phyloP scores from a whole-genome alignment of 176 grass and related monocot species.

The Eleusine indica region DNA sequence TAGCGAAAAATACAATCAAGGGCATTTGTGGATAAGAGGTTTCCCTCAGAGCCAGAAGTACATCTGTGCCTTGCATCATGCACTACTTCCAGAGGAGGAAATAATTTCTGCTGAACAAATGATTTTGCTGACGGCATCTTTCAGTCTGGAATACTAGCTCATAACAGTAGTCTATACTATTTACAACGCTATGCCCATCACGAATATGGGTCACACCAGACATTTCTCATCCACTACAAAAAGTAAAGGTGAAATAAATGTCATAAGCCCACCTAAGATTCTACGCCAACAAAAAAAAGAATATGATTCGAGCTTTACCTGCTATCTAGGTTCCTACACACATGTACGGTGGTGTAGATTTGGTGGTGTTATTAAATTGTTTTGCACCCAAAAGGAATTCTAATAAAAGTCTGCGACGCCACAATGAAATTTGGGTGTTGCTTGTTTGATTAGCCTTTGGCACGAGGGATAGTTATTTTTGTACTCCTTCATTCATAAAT shows the following conservation, averaged over 20 bases:
- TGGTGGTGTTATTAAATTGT: not conserved
- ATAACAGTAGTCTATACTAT: not conserved
- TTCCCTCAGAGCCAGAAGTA: not conserved
- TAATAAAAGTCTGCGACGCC: not conserved
- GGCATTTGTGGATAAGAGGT: not conserved
- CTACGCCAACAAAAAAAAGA: not conserved
- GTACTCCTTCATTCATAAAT: no score
- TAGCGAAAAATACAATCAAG: not conserved
- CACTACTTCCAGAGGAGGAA: not conserved
- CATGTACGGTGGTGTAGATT: conserved; percentile 18
- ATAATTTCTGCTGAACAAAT: not conserved
- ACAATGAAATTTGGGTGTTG: no score
- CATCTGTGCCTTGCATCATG: not conserved
- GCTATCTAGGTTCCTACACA: not conserved
- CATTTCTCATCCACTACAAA: not conserved
- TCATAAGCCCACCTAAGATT: not conserved
- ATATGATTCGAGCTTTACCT: conserved; percentile 28
- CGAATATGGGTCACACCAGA: not conserved
- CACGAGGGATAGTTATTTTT: no score
- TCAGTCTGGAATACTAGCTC: not conserved
- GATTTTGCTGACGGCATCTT: not conserved
- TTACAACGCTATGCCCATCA: not conserved
- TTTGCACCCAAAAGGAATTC: not conserved
- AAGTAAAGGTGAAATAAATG: not conserved
- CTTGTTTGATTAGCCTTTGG: no score